phyloP scores from a whole-genome alignment of 768 basidiomycete genomes.

The Boletus tomentosulus region DNA sequence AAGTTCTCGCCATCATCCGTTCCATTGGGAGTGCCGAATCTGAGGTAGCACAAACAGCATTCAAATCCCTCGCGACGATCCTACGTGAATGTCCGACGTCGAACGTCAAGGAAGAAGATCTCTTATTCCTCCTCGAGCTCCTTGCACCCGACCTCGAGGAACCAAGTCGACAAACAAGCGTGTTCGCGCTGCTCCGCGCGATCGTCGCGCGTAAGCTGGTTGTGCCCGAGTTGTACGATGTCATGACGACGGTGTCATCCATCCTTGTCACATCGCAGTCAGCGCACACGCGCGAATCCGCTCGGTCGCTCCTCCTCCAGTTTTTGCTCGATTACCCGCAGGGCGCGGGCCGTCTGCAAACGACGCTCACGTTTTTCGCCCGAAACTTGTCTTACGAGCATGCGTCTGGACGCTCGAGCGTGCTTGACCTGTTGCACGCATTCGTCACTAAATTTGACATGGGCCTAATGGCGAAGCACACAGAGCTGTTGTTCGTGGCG shows the following conservation, averaged over 20 bases:
- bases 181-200: constrained; percentile 85
- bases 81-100: constrained; percentile 85
- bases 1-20: constrained; percentile 79
- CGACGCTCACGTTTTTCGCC: constrained; percentile 87
- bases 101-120: constrained; percentile 84
- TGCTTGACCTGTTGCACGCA: constrained; percentile 87
- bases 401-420: constrained; percentile 89
- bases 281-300: constrained; percentile 84
- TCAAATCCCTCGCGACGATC: constrained; percentile 81
- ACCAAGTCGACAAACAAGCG: constrained; percentile 73
- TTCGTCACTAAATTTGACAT: constrained; percentile 81
- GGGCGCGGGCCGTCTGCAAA: constrained; percentile 83
- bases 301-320: constrained; percentile 82
- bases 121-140: constrained; percentile 82
- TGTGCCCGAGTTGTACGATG: constrained; percentile 93
- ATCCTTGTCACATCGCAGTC: constrained; percentile 95
- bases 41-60: constrained; percentile 82
- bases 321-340: constrained; percentile 98
- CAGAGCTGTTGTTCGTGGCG: constrained; percentile 86
- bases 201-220: constrained; percentile 90
- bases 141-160: constrained; percentile 90
- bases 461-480: constrained; percentile 68
- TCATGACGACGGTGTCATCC: constrained; percentile 90
- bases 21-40: constrained; percentile 84
- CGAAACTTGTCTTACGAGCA: constrained; percentile 88